A percentile compares a stretch with the other conserved stretches of the same genome.
Conservation (phyloP, 2,329 filamentous ascomycete species). For the Diaporthe citriasiana region DNA sequence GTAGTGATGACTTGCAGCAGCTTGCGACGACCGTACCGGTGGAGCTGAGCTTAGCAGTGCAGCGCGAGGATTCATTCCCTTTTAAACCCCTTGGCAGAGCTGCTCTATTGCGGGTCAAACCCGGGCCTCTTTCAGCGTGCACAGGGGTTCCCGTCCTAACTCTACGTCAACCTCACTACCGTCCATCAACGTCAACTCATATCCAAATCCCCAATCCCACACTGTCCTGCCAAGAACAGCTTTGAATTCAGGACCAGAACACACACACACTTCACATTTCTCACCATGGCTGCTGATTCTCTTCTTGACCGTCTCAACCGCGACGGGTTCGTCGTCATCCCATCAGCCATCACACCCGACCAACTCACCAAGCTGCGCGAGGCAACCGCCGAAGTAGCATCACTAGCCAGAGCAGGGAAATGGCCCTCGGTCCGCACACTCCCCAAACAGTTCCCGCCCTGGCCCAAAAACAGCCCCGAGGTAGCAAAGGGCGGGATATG, state of each 20-base stretch:
- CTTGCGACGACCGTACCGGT: background rate
- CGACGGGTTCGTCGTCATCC: constrained; percentile 76
- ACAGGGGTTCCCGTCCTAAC: constrained; percentile 16
- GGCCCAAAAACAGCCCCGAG: constrained; percentile 57
- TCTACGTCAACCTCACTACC: constrained; percentile 36
- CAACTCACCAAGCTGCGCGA: constrained; percentile 72
- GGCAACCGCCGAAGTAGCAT: constrained; percentile 70
- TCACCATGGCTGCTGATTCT: constrained; percentile 37
- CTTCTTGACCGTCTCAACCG: constrained; percentile 42
- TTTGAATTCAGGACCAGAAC: background rate
- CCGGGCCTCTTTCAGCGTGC: background rate
- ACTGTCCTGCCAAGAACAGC: background rate
- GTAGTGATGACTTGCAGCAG: background rate
- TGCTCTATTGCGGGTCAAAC: background rate
- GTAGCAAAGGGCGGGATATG: constrained; percentile 76
- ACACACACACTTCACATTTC: background rate
- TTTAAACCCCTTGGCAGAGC: background rate
- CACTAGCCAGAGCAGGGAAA: constrained; percentile 74
- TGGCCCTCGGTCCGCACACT: constrained; percentile 89
- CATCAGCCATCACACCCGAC: constrained; percentile 69
- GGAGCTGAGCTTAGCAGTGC: background rate
- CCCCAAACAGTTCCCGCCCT: constrained; percentile 92
- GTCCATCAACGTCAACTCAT: constrained; percentile 1
- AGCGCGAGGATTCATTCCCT: background rate
- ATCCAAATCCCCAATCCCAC: background rate